Evolutionary conservation across 768 basidiomycete genomes (phyloP), one percentile per base, ranked within the genome.

Genomic region (Lactarius indigo): DNA sequence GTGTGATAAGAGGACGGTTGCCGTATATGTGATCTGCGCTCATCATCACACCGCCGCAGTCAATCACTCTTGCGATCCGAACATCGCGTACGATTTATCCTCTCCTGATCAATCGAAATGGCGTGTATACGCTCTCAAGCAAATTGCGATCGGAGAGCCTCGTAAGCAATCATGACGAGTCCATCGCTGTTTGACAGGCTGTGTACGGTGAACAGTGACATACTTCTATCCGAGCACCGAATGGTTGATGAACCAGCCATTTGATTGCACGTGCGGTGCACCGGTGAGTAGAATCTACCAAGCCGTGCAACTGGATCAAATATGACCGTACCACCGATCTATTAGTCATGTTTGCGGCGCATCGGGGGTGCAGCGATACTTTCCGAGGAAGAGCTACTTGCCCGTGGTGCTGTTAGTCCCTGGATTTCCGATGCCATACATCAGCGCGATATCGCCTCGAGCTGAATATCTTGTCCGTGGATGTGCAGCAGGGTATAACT

Each of bases 151-250:
- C 17, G 80, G 80, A 35, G 76, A 79, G 37, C 44, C 75, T 23
- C 66, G 85, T 79, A 76, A 76, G 70, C 78, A 75, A 64, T 23
- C 50, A 74, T 65, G 77, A 78, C 62, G 74, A 74, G 23, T 70
- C 69, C 39, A 77, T 75, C 41, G 26, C 10, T 26, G 30, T 12
- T 10, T 55, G 17, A 57, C 52, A 65, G 17, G 68, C 20, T 56
- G 55, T 41, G 5, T 37, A 41, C 56, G 61, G 30, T 57, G 20
- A 30, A 37, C 73, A 76, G 78, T 87, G 63, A 84, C 83, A 2
- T 87, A 83, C 72, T 88, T 87, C 73, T 88, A 88, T 73, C 87
- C 87, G 20, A 83, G 82, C 70, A 88, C 85, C 18, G 87, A 89
- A 72, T 89, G 87, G 87, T 81, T 85, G 56, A 87, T 88, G 86